A percentile compares a stretch with the other conserved stretches of the same genome.
Evolutionary conservation across 2,329 filamentous ascomycete genomes (phyloP).

Genomic region (Penicillium thymicola): DNA sequence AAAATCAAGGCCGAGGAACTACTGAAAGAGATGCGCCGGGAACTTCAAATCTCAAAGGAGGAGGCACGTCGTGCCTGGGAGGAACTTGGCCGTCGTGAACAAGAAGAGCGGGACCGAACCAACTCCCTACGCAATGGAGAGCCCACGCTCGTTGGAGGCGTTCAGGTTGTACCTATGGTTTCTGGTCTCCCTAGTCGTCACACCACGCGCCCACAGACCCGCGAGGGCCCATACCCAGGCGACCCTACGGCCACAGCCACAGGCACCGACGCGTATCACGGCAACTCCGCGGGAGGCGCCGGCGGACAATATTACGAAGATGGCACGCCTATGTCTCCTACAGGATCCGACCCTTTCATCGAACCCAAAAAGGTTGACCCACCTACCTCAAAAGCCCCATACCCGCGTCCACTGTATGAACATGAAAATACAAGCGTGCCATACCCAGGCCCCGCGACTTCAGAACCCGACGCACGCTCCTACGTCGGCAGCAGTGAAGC

Average conservation of each 20-base stretch:
- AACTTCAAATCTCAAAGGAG: constrained; percentile 91
- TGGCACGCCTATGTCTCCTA: constrained; percentile 48
- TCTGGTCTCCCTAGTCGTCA: constrained; percentile 62
- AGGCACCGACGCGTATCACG: constrained; percentile 27
- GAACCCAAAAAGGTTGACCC: constrained; percentile 39
- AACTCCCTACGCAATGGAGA: constrained; percentile 81
- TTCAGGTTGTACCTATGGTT: constrained; percentile 92
- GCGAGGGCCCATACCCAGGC: constrained; percentile 45
- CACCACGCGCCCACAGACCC: constrained; percentile 42
- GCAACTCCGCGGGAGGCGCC: constrained; percentile 25
- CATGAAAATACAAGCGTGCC: constrained; percentile 32
- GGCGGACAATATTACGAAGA: constrained; percentile 52
- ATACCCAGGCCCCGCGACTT: constrained; percentile 41
- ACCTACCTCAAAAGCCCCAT: constrained; percentile 30
- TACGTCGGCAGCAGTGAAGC: constrained; percentile 59
- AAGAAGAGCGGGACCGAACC: constrained; percentile 86
- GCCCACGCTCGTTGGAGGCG: constrained; percentile 84
- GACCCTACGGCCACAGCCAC: constrained; percentile 32
- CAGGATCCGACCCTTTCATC: constrained; percentile 61
- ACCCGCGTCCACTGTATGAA: constrained; percentile 38
- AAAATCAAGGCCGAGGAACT: constrained; percentile 70
- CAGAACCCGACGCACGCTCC: constrained; percentile 45
- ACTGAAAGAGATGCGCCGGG: constrained; percentile 85
- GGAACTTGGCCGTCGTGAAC: constrained; percentile 86
- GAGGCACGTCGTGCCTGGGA: constrained; percentile 96